These are phyloP conservation scores for Moniliophthora roreri DNA, from an alignment of 1,284 basidiomycete genomes.

Conservation along the genomic window DNA sequence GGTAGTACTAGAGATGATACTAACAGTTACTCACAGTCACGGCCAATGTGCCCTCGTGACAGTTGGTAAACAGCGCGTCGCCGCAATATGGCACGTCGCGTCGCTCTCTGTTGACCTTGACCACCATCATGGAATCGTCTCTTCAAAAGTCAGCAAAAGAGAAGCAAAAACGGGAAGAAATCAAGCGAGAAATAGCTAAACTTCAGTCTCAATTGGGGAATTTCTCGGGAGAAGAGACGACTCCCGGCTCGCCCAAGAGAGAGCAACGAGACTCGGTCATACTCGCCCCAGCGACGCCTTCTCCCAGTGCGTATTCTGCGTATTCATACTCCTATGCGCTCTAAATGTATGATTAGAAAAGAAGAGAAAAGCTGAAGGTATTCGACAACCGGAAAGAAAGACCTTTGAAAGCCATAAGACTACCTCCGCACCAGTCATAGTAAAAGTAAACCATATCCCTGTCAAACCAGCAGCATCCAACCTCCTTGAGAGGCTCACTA, in stretches of 20 bases:
- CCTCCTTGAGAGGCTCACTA: constrained; percentile 47
- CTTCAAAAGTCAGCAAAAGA: constrained; percentile 26
- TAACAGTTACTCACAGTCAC: neutral
- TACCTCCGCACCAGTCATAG: neutral
- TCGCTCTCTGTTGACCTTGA: too few relatives aligned
- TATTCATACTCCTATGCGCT: constrained; percentile 9
- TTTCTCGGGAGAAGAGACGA: constrained; percentile 22
- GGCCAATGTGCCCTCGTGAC: too few relatives aligned
- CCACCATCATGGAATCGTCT: constrained; percentile 33
- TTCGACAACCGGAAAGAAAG: neutral
- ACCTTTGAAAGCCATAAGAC: neutral
- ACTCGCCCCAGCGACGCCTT: constrained; percentile 67
- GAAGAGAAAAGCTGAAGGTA: constrained; percentile 29
- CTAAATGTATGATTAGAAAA: constrained; percentile 45
- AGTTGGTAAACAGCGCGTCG: neutral
- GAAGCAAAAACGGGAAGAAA: constrained; percentile 23
- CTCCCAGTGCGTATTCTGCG: constrained; percentile 52
- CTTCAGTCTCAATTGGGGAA: constrained; percentile 37
- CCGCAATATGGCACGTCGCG: neutral
- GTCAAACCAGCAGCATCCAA: constrained; percentile 42
- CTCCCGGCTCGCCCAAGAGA: constrained; percentile 47
- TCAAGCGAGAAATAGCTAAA: constrained; percentile 21
- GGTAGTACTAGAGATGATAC: neutral
- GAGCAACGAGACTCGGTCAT: constrained; percentile 41
- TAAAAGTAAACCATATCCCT: constrained; percentile 10